Conservation (phyloP, 2,329 filamentous ascomycete genomes). For the Elsinoe arachidis region DNA sequence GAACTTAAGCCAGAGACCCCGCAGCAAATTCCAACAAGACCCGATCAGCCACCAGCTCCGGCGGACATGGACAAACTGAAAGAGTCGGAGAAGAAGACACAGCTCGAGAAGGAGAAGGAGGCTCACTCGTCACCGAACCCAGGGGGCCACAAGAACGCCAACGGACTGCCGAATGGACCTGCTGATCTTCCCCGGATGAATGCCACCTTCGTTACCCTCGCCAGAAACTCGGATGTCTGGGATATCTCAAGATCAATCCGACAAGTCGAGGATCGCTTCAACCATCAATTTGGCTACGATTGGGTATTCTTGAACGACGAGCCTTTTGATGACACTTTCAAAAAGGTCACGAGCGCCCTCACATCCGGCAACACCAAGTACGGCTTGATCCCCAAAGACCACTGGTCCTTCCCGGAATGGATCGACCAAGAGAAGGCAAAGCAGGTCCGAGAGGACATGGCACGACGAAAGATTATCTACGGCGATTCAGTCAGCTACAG, state of each 20-base stretch:
- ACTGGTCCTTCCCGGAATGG: constrained; percentile 94
- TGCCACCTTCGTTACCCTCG: constrained; percentile 93
- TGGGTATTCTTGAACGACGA: constrained; percentile 99
- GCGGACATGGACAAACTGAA: neutral
- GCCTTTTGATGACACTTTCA: constrained; percentile 88
- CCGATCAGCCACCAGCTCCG: neutral
- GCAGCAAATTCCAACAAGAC: neutral
- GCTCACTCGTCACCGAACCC: constrained; percentile 25
- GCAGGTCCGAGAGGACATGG: constrained; percentile 90
- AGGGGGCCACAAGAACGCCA: constrained; percentile 22
- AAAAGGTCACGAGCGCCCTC: constrained; percentile 76
- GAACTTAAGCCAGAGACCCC: neutral
- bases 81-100: neutral
- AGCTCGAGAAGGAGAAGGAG: neutral
- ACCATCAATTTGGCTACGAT: constrained; percentile 91
- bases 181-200: constrained; percentile 69
- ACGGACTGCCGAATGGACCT: constrained; percentile 39
- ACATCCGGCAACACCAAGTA: constrained; percentile 92
- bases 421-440: constrained; percentile 92
- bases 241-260: constrained; percentile 94
- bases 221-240: constrained; percentile 89
- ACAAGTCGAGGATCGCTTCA: constrained; percentile 96
- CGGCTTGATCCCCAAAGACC: constrained; percentile 78
- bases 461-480: constrained; percentile 90
- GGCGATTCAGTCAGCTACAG: constrained; percentile 94